Evolutionary conservation across 345 rosid species (phyloP), one percentile per base, ranked within the genome.

Genomic region (Camelina sativa): DNA sequence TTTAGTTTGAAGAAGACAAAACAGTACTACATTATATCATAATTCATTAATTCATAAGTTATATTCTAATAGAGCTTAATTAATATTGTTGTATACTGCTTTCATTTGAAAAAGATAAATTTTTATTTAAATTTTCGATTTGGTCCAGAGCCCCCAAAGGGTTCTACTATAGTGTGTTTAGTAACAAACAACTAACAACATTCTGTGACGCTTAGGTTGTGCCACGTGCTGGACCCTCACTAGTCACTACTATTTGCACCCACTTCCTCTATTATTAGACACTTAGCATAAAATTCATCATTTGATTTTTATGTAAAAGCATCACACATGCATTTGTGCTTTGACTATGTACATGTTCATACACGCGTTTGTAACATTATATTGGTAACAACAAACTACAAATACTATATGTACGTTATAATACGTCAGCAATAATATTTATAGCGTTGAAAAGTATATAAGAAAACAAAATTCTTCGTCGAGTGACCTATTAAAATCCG

Each of bases 181-280:
- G 30, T 28, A 28, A 28, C 30, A 28, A 28, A 28, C 30, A 28
- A 28, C 30, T 35, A 38, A 38, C 73, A 60, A 67, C 55, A 75
- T 15, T 60, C 3, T 60, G 74, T 43, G 74, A 60, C 28, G 47
- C 73, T 67, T 28, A 67, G 8, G 48, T 11, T 15, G 62, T 61
- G 68, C 25, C 62, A 75, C 79, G 19, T 75, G 74, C 74, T 60
- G 79, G 74, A 52, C 79, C 62, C 73, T 60, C 68, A 68, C 56
- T 32, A 52, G 62, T 51, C 69, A 61, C 69, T 74, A 58, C 23
- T 28, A 52, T 51, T 13, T 40, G 35, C 38, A 47, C 73, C 61
- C 79, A 75, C 79, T 62, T 53, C 5, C 57, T 63, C 53, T 63
- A 72, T 62, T 51, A 17, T 62, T 23, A 59, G 5, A 47, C 48